phyloP scores from a whole-genome alignment of 331 rosid species.

The Quercus lobata region DNA sequence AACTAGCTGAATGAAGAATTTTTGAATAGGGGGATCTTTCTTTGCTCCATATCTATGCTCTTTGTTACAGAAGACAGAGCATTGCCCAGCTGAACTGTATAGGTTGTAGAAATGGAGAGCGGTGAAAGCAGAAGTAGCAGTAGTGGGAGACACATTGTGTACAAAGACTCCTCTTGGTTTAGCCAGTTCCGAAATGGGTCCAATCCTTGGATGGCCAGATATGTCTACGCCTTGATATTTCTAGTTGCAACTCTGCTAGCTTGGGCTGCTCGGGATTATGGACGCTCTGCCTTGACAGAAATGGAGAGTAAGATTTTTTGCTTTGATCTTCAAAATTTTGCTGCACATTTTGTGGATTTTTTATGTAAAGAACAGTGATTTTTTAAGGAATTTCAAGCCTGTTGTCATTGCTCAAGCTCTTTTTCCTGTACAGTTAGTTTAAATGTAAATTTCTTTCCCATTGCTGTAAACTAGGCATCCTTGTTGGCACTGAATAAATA shows the following conservation, averaged over 20 bases:
- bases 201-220: conserved; percentile 98
- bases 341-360: neutral
- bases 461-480: neutral
- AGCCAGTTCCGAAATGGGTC: conserved; percentile 78
- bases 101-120: conserved; percentile 53
- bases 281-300: conserved; percentile 41
- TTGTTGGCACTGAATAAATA: neutral
- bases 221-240: conserved; percentile 72
- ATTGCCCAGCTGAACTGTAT: conserved; percentile 1
- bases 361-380: neutral
- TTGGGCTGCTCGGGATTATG: conserved; percentile 92
- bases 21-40: conserved; percentile 9
- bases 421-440: neutral
- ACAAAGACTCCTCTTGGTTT: conserved; percentile 55
- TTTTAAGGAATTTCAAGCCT: neutral
- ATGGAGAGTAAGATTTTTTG: conserved; percentile 57
- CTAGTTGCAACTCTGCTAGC: conserved; percentile 65
- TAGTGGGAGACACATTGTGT: conserved; percentile 19
- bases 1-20: neutral
- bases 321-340: neutral
- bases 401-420: neutral
- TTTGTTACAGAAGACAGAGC: conserved; percentile 7
- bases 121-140: conserved; percentile 11
- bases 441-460: neutral
- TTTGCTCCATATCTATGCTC: conserved; percentile 3